Evolutionary conservation across 192 early-diverging fungal genomes (phyloP), one percentile per base, ranked within the genome.

Genomic region (Geranomyces michiganensis): DNA sequence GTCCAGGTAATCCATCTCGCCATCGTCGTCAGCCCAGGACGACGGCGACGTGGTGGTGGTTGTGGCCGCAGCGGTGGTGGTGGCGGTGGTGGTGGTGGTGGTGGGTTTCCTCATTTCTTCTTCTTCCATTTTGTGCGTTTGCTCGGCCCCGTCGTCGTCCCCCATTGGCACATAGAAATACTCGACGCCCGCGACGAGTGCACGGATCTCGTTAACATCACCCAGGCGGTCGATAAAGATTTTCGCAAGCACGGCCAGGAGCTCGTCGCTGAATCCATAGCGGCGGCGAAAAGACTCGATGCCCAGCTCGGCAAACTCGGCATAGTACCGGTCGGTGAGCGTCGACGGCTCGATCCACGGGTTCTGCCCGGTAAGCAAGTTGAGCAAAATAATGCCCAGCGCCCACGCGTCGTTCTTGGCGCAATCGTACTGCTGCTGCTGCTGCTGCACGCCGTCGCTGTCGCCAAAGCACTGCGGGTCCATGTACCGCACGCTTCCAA

Each of bases 401-500:
- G 84, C 79, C 93, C 93, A 94, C 49, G 88, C 79, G 74, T 94
- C 93, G 64, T 86, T 89, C 45, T 87, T 81, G 26, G 91, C 79
- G 10, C 85, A 79, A 27, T 80, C 78, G 75, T 89, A 90, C 10
- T 41, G 5, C 10, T 41, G 36, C 36, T 41, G 36, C 10, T n/a
- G n/a, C n/a, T n/a, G n/a, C n/a, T n/a, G n/a, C n/a, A n/a, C n/a
- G n/a, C n/a, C n/a, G 21, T 62, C 60, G 9, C 12, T 12, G 6
- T 47, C 72, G 17, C 68, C 74, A 22, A 84, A 71, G 56, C 81
- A 81, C 66, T 93, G 92, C 48, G 95, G 95, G 15, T 93, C 91
- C 84, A 98, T 92, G 79, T 98, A 98, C 64, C 93, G 89, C 27
- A 92, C 88, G 51, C 88, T 90, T 1, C 96, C 96, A 76, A 93